Base-by-base conservation (phyloP, 108 stramenopile species). In the Halocafeteria seosinensis region DNA sequence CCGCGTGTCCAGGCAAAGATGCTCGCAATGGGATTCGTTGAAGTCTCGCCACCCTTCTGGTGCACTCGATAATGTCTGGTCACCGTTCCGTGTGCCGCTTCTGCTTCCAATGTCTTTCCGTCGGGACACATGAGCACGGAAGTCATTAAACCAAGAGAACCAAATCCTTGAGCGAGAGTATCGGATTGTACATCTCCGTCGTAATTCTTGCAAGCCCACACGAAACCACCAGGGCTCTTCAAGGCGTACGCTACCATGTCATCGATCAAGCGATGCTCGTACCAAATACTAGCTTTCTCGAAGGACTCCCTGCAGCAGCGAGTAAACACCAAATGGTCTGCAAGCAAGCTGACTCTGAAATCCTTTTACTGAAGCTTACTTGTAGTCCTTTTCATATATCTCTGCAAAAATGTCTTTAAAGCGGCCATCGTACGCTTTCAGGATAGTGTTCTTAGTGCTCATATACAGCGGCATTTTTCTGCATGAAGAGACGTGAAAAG, bases 151-250 rank as follows among this genome's bases (percentile, higher is more conserved):
- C 74, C 74, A 28, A 75, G 72, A 21, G 72, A 73, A 11, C 74
- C 74, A 70, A 72, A 75, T 21, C 72, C 74, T 66, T 75, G 74
- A 0, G 74, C 74, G 3, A 75, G 71, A 47, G 70, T 73, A 55
- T 75, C 74, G 34, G 65, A 66, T 62, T 62, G 59, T 66, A 75
- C 72, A 60, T 75, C 74, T 25, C 74, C 74, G 55, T 75, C 74
- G 53, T 75, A 75, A 65, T 75, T 75, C 72, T 75, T 75, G 72
- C 64, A 64, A 6, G 72, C 72, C 74, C 74, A 75, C 31, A 75
- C 72, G 34, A 75, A 70, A 17, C 74, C 74, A 26, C 74, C 74
- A 24, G 64, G 69, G 35, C 69, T 65, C 62, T 75, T 75, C 69
- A 75, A 73, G 30, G 55, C 60, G 72, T 73, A 73, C 30, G 74